Base-by-base conservation (phyloP, 1,139 yeast species). In the Wickerhamomyces sp. region DNA sequence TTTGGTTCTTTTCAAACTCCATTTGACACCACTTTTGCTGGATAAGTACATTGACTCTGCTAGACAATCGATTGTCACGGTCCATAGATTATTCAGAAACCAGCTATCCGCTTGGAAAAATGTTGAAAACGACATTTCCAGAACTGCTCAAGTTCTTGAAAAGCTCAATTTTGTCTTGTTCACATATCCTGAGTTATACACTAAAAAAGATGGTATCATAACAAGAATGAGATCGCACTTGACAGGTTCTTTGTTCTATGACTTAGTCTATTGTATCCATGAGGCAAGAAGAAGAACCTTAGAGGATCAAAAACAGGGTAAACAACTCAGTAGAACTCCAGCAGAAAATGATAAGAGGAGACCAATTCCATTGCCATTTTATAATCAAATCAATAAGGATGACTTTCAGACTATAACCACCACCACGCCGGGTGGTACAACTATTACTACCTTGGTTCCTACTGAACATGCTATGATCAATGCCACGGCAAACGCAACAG, bases 101-200 rank as follows among this genome's bases (percentile, higher is more conserved):
- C 89, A 92, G 59, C 68, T 89, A 33, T 80, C 92, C 3, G 90
- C 96, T 9, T 90, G 97, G 97, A 60, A 66, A 24, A 87, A 82
- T 50, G 86, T 89, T 36, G 89, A 87, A 49, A 89, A 88, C 61
- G 97, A 89, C 60, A 85, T 89, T 28, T 82, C 95, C 3, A 74
- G 97, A 59, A 87, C 95, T 0, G 97, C 97, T 2, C 86, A 86
- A 51, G 94, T 89, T n/a, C 68, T 90, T 51, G 97, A 90, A 54
- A 88, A 88, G 57, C 70, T 89, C 52, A 90, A 90, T 55, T 84
- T 86, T 59, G 96, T 87, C 9, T 70, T 90, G 36, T 83, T 85
- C 45, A 85, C 95, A 0, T 89, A 87, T 54, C 96, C 97, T 1
- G 92, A 88, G 43, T 70, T 90, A 13, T 83, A 87, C 54, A 72